Base-by-base conservation (phyloP, 805 yeast genomes). In the Yamadazyma endophytica region DNA sequence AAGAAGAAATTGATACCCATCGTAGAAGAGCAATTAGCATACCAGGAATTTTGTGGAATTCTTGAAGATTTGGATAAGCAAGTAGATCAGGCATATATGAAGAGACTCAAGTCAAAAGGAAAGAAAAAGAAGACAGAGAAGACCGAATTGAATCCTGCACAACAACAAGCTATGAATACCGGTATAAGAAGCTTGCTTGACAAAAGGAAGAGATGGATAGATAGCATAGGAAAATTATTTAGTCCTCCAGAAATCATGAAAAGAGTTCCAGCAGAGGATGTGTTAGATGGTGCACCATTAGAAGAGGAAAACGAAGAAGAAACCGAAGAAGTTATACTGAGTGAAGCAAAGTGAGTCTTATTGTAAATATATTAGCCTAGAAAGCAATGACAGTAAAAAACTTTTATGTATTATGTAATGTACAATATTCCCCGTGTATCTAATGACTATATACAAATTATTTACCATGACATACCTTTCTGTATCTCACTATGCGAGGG, bases 11-110 rank as follows among this genome's bases (percentile, higher is more conserved):
- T 92, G 21, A 60, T 79, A 16, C 94, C 95, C 1, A 47, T 81
- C 1, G 71, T 92, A 11, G 90, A 88, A 44, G 92, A 84, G 42
- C 95, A 85, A 46, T 68, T 92, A 47, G 96, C 97, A 17, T 92
- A 89, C 78, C 96, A 90, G 54, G 98, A 92, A 55, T 92, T 86
- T 55, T 68, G 80, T 36, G 82, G 90, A 9, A 89, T 92, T 32
- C 58, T 88, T 37, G 97, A 92, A 35, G 97, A 92, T 52, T 67
- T 92, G 44, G 97, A 92, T 55, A 92, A 90, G 54, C 99, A 92
- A 58, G 89, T 92, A 21, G 98, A 92, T 53, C 97, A 86, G 55
- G 89, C 95, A 13, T 92, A 89, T 52, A 62, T 83, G 41, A 83
- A 88, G 55, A 68, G 97, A 37, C 72, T 83, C 34, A 77, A 88